A percentile compares a stretch with the other conserved stretches of the same genome.
Conservation (phyloP, 2,329 filamentous ascomycete genomes). For the Diatrype stigma region DNA sequence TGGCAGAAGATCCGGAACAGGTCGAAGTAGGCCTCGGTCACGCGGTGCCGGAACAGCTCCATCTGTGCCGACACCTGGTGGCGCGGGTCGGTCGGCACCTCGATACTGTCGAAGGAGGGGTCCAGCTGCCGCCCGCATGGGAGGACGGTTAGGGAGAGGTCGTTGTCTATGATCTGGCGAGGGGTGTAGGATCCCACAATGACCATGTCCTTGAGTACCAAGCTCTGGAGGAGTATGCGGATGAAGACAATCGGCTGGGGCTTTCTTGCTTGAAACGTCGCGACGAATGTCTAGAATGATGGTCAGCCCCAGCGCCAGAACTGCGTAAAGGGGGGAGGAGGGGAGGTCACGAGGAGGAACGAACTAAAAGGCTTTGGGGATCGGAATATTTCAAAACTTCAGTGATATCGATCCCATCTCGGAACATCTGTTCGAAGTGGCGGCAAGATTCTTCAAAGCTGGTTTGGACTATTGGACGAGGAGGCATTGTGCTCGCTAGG, state of each 20-base stretch:
- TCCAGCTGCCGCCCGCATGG: constrained; percentile 69
- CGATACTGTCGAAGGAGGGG: constrained; percentile 69
- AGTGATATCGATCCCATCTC: constrained; percentile 66
- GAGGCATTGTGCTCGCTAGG: constrained; percentile 88
- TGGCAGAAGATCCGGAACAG: constrained; percentile 81
- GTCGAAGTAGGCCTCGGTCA: constrained; percentile 72
- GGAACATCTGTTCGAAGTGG: constrained; percentile 66
- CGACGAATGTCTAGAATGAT: constrained; percentile 64
- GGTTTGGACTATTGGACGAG: constrained; percentile 79
- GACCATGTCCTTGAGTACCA: constrained; percentile 69
- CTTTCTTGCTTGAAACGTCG: constrained; percentile 70
- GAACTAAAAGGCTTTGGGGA: constrained; percentile 65
- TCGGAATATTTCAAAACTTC: constrained; percentile 64
- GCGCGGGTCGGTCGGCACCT: constrained; percentile 68
- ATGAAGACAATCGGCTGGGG: constrained; percentile 82
- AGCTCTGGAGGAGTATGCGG: constrained; percentile 70
- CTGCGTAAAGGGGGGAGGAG: too few species aligned
- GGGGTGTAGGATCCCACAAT: constrained; percentile 66
- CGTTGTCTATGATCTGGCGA: constrained; percentile 72
- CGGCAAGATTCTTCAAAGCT: constrained; percentile 66
- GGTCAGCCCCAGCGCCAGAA: too few species aligned
- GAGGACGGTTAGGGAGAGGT: constrained; percentile 73
- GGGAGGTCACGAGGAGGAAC: too few species aligned
- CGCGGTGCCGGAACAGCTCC: constrained; percentile 61
- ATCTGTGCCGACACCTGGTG: constrained; percentile 70